phyloP scores from a whole-genome alignment of 805 yeast species.

The Naumovozyma baii region DNA sequence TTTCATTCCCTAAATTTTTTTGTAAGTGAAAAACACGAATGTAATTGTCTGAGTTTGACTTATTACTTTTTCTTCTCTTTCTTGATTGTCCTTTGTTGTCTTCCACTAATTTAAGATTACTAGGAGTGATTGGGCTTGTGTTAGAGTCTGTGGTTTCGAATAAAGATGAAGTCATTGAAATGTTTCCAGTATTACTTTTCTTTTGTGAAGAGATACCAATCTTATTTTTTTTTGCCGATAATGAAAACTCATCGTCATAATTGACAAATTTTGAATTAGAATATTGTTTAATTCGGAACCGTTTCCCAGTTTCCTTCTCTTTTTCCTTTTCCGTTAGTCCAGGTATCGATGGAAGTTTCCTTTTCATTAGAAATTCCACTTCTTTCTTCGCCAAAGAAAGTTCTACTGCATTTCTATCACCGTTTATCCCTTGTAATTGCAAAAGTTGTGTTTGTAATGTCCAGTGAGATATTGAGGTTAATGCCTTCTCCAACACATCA shows the following conservation, averaged over 20 bases:
- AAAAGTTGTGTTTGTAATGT: slow-evolving; percentile 25
- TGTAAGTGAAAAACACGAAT: slow-evolving; percentile 26
- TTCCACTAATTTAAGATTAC: slow-evolving; percentile 16
- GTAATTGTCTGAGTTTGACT: slow-evolving; percentile 22
- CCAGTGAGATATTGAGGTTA: slow-evolving; percentile 27
- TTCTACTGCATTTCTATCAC: slow-evolving; percentile 20
- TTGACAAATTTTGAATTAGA: background rate
- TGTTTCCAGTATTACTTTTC: background rate
- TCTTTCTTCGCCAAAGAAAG: slow-evolving; percentile 18
- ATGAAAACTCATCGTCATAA: background rate
- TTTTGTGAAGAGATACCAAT: background rate
- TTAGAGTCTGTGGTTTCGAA: background rate
- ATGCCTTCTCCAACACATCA: slow-evolving; percentile 17
- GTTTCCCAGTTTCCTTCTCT: background rate
- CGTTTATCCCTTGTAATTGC: slow-evolving; percentile 14
- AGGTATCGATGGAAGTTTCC: background rate
- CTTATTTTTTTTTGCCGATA: background rate
- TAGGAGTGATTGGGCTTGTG: background rate
- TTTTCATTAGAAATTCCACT: slow-evolving; percentile 13
- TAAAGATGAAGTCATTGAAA: background rate
- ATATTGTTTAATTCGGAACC: background rate
- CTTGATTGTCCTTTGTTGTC: slow-evolving; percentile 27
- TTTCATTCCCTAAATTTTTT: slow-evolving; percentile 2
- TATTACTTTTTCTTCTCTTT: slow-evolving; percentile 23
- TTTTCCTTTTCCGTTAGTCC: background rate